These are phyloP conservation scores for Mortierella sp. DNA, from an alignment of 371 early-diverging fungal species.

Conservation along the genomic window DNA sequence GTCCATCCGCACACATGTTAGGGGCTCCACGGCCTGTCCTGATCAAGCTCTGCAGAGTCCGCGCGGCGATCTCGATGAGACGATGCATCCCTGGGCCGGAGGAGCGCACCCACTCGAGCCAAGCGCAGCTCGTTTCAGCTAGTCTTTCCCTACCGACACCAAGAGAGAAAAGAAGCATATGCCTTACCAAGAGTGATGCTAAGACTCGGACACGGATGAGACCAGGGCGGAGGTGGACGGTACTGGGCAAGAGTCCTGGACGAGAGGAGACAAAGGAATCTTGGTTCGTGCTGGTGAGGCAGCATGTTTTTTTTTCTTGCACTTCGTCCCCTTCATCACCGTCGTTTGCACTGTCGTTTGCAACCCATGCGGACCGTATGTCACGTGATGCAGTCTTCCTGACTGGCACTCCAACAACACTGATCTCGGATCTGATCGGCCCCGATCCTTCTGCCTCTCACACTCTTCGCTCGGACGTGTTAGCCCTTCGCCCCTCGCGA, in stretches of 20 bases:
- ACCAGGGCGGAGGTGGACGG: background rate
- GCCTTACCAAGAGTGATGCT: background rate
- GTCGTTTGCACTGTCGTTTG: background rate
- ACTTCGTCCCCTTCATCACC: no score
- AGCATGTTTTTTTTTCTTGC: no score
- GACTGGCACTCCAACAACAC: no score
- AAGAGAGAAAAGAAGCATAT: background rate
- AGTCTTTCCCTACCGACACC: no score
- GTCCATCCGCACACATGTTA: no score
- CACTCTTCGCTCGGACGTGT: no score
- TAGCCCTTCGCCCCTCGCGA: no score
- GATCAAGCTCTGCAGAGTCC: no score
- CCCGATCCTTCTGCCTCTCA: no score
- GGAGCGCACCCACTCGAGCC: background rate
- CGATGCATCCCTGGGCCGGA: background rate
- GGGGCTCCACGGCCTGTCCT: no score
- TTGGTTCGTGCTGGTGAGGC: conserved; percentile 2
- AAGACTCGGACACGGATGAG: background rate
- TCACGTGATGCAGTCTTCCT: background rate
- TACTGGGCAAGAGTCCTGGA: background rate
- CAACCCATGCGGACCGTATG: background rate
- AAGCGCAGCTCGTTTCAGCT: no score
- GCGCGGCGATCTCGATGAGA: background rate
- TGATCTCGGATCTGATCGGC: no score
- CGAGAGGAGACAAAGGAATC: background rate